Evolutionary conservation across 2,329 filamentous ascomycete species (phyloP), one percentile per base, ranked within the genome.

Genomic region (Cordyceps fumosorosea): DNA sequence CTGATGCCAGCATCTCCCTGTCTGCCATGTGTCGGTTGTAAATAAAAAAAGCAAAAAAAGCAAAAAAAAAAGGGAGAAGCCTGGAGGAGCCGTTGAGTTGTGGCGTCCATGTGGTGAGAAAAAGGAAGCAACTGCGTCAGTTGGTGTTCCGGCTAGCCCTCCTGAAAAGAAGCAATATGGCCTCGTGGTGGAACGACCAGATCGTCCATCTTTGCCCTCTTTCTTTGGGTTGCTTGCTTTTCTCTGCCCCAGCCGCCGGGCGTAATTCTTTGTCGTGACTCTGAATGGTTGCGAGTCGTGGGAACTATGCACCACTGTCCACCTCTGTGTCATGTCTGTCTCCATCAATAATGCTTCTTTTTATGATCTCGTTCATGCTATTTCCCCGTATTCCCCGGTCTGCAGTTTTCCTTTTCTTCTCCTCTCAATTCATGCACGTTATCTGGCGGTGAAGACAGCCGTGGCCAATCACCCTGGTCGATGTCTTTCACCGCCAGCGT

Each of bases 391-490:
- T 37, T 40, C 18, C 37, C 37, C 57, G n/a, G 22, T 26, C 57
- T 45, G 47, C 56, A 29, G 45, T 37, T 60, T 54, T 26, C 18
- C 22, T 60, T 44, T 53, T 47, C 40, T 51, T 29, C 18, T 24
- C 37, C 34, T 50, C 32, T 3, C 14, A 6, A 53, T 34, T 22
- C 24, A 37, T 60, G 58, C 42, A 37, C 6, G 14, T 14, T 48
- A 37, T 48, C n/a, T 60, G 51, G 58, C 58, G 58, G 58, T 60
- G 58, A 60, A 54, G 57, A 20, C 26, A 22, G 12, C 51, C 20
- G 34, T 32, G 20, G 47, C 47, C 37, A 60, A 20, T n/a, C 24
- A n/a, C n/a, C 29, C n/a, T 16, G n/a, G 34, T 48, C 42, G 24
- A 54, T 42, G 1, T 26, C 26, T 12, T 54, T 60, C 40, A 60